Base-by-base conservation (phyloP, 2,329 filamentous ascomycete species). In the Chaetomiaceae sp. region DNA sequence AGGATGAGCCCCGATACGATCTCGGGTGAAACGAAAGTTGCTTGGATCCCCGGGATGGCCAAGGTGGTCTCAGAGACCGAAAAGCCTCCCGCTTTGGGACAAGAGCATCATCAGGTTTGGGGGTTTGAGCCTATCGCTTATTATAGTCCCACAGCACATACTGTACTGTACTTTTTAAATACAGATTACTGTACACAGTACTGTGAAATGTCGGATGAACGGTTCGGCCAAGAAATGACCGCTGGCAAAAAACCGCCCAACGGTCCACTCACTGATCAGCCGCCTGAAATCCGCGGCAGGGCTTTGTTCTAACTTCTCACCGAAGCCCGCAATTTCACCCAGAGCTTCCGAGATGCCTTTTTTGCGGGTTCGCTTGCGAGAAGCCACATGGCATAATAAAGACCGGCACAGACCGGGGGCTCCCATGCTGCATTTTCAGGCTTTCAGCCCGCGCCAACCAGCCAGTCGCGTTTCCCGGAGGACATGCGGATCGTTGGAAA, bases 311-410 rank as follows among this genome's bases (percentile, higher is more conserved):
- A 14, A 4, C 13, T 27, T 27, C 18, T 20, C 21, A 4, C 13
- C 21, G 14, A 46, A 25, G n/a, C 20, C 25, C 27, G 7, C 11
- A 27, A 27, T 27, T 38, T 36, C 25, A 13, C 27, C 46, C 25
- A 32, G 9, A 10, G 27, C 7, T 33, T 41, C 36, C 36, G 37
- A 30, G 20, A 23, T 43, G n/a, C 20, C 2, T 34, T 20, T 13
- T 29, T 21, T 6, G 18, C 42, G 29, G 43, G 6, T 14, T 9
- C 9, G 43, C 9, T 34, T 34, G 21, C 21, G 11, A 36, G 30
- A 41, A 34, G 47, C 48, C 51, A 57, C 50, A 56, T 56, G 55
- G 43, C 55, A 50, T 23, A n/a, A n/a, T n/a, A n/a, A n/a, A n/a
- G n/a, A n/a, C n/a, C n/a, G n/a, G n/a, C n/a, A 41, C 21, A 37